Evolutionary conservation across 2,329 filamentous ascomycete genomes (phyloP), one percentile per base, ranked within the genome.

Genomic region (Neurospora sp.): DNA sequence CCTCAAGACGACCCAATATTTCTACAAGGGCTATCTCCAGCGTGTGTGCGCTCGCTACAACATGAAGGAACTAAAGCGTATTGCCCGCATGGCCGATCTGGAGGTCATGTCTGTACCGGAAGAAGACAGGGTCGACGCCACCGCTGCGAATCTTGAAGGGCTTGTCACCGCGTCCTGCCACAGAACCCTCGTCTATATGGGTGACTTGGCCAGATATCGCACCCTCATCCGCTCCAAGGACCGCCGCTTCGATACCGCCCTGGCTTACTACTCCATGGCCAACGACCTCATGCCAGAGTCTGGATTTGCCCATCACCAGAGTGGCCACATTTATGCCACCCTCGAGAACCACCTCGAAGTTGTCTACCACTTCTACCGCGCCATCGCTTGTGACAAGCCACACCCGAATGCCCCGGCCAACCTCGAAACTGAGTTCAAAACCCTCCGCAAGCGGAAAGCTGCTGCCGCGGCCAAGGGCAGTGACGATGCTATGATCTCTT

Each of bases 161-260:
- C 81, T 85, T 73, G 86, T 96, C 70, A 83, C 92, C 52, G 82
- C 85, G 69, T 93, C 92, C 3, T 97, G 92, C 78, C 91, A 97
- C 80, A 87, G 89, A 69, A 93, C 92, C 4, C 84, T 98, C 69
- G 90, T 97, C 71, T 92, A 91, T 74, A 87, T 98, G 10, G 96
- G 96, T 40, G 96, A 99, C 78, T 85, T 99, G 66, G 92, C 92
- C 67, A 89, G 96, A 72, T 99, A 97, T 80, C 90, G 94, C 69
- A 84, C 86, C 69, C 91, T 95, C 77, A 83, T 92, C 70, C 88
- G 90, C 71, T 86, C 86, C 71, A 93, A 91, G 78, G 87, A 88
- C 73, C 89, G 89, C 68, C 91, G 91, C 75, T 96, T 92, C 84
- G 91, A 91, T 36, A 88, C 88, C 15, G 93, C 95, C 15, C 85